Conservation (phyloP, 1,139 yeast genomes). For the Yamadazyma sp. region DNA sequence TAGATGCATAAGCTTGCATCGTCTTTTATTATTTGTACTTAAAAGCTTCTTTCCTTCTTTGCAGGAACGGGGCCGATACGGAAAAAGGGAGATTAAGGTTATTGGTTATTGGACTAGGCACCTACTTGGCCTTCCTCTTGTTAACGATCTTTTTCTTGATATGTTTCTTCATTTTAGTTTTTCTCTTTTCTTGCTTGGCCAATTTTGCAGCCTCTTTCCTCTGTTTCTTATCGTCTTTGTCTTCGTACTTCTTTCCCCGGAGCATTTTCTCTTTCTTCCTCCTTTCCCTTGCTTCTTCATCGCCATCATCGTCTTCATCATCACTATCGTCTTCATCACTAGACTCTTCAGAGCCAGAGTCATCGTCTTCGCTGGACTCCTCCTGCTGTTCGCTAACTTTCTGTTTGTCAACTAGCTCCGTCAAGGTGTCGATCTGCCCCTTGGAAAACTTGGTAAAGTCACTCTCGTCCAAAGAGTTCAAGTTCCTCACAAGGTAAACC, state of each 20-base stretch:
- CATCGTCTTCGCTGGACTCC: conserved; percentile 13
- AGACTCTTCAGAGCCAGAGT: conserved; percentile 25
- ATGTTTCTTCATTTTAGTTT: conserved; percentile 89
- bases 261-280: conserved; percentile 23
- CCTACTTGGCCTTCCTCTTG: conserved; percentile 42
- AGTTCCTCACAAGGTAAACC: conserved; percentile 75
- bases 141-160: conserved; percentile 76
- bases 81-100: too few relatives aligned
- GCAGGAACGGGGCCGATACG: too few relatives aligned
- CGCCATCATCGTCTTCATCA: conserved; percentile 23
- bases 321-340: conserved; percentile 34
- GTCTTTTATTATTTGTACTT: too few relatives aligned
- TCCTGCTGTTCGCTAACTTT: conserved; percentile 16
- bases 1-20: neutral
- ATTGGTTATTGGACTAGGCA: neutral
- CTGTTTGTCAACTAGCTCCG: conserved; percentile 38
- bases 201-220: conserved; percentile 84
- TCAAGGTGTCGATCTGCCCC: conserved; percentile 80
- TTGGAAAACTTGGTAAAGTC: conserved; percentile 80
- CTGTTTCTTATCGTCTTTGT: conserved; percentile 79
- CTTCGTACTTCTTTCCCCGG: conserved; percentile 78
- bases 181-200: conserved; percentile 83
- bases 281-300: conserved; percentile 19
- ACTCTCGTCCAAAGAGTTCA: conserved; percentile 77
- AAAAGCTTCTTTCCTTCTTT: too few relatives aligned